These are phyloP conservation scores for Phytophthora lateralis DNA, from an alignment of 352 stramenopile species.

Conservation along the genomic window DNA sequence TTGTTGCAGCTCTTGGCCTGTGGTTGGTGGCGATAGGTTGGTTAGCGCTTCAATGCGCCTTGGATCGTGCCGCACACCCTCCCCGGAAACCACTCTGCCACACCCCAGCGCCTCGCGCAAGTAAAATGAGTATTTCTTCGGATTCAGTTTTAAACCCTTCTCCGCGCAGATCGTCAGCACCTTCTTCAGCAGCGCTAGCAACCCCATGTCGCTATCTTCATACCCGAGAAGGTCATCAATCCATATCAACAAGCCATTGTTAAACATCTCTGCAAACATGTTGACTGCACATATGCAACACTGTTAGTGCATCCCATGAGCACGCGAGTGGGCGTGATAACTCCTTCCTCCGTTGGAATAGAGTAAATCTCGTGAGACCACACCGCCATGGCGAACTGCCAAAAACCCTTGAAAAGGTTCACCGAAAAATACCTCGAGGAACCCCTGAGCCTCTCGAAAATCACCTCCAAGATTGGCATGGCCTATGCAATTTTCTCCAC, in stretches of 20 bases:
- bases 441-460: slow-evolving; percentile 8
- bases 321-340: slow-evolving; percentile 17
- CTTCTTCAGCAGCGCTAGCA: slow-evolving; percentile 1
- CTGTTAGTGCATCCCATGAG: slow-evolving; percentile 23
- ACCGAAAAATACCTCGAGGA: slow-evolving; percentile 18
- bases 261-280: slow-evolving; percentile 27
- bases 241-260: slow-evolving; percentile 20
- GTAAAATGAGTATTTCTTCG: slow-evolving; percentile 13
- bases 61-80: slow-evolving; percentile 13
- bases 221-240: slow-evolving; percentile 17
- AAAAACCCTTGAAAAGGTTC: slow-evolving; percentile 22
- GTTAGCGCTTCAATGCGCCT: not conserved
- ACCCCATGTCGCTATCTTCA: not conserved
- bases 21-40: slow-evolving; percentile 3
- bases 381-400: slow-evolving; percentile 14
- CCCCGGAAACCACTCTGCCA: slow-evolving; percentile 10
- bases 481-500: slow-evolving; percentile 16
- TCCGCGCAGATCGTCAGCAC: slow-evolving; percentile 12
- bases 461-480: slow-evolving; percentile 15
- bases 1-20: slow-evolving; percentile 7
- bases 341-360: slow-evolving; percentile 18
- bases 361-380: slow-evolving; percentile 19
- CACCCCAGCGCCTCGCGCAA: slow-evolving; percentile 12
- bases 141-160: slow-evolving; percentile 13
- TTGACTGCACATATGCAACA: slow-evolving; percentile 18